phyloP scores from a whole-genome alignment of 352 stramenopile species.

The Pythium graminicola region DNA sequence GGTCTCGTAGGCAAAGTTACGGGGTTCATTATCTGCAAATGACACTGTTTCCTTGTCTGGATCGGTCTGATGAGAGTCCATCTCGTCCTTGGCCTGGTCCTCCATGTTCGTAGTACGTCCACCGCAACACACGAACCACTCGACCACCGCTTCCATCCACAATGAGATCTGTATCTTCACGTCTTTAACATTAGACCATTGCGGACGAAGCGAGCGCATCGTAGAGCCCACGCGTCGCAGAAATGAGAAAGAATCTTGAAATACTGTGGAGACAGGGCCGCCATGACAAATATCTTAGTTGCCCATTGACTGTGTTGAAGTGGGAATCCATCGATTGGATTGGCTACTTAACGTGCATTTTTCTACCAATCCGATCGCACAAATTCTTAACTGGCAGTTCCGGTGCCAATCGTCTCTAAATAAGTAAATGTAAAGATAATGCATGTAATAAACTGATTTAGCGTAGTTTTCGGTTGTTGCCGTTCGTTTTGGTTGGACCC shows the following conservation, averaged over 20 bases:
- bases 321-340: too few relatives aligned
- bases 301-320: too few relatives aligned
- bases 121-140: conserved; percentile 6
- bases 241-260: neutral
- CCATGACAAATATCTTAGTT: conserved; percentile 5
- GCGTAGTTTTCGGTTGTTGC: too few relatives aligned
- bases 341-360: neutral
- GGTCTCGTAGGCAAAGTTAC: neutral
- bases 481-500: too few relatives aligned
- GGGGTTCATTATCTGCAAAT: neutral
- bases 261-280: neutral
- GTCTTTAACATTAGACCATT: too few relatives aligned
- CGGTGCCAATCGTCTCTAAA: neutral
- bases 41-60: too few relatives aligned
- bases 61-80: too few relatives aligned
- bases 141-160: conserved; percentile 2
- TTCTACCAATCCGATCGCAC: conserved; percentile 3
- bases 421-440: neutral
- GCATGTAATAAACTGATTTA: neutral
- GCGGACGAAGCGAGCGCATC: neutral
- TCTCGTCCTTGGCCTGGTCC: too few relatives aligned
- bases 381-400: neutral
- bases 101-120: neutral
- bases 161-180: neutral
- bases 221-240: neutral